Evolutionary conservation across 1,284 basidiomycete genomes (phyloP).

Genomic region (Pseudozyma flocculosa): DNA sequence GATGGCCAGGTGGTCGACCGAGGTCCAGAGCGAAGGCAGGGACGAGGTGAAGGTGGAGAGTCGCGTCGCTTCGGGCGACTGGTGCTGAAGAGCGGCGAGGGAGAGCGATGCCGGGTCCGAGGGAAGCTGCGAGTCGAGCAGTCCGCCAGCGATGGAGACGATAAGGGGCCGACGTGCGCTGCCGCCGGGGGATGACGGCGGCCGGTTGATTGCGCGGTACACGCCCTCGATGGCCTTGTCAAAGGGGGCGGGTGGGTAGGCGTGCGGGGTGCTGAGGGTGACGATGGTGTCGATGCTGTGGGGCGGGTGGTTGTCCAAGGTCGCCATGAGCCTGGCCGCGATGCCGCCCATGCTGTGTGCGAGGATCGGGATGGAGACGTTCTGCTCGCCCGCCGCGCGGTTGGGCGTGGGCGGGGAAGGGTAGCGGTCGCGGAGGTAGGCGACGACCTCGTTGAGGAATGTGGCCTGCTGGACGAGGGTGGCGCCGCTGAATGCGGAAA

Average conservation of each 20-base stretch:
- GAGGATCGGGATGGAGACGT: constrained; percentile 68
- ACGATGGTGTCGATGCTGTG: constrained; percentile 72
- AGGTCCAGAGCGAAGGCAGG: constrained; percentile 86
- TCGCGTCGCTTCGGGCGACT: constrained; percentile 56
- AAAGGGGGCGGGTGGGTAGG: constrained; percentile 81
- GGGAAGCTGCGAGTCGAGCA: constrained; percentile 86
- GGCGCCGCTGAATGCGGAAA: constrained; percentile 89
- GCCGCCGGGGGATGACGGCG: not conserved
- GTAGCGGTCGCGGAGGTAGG: constrained; percentile 77
- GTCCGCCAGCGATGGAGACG: constrained; percentile 85
- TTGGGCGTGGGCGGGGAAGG: constrained; percentile 59
- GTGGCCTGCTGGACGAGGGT: constrained; percentile 80
- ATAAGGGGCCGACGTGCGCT: constrained; percentile 62
- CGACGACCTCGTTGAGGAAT: constrained; percentile 73
- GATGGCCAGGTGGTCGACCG: constrained; percentile 92
- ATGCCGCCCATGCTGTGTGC: constrained; percentile 99
- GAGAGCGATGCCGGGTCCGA: constrained; percentile 84
- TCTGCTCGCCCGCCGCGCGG: constrained; percentile 20
- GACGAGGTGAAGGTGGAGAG: constrained; percentile 71
- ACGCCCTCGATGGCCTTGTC: constrained; percentile 76
- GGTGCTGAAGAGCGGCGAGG: constrained; percentile 27
- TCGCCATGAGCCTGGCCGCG: constrained; percentile 70
- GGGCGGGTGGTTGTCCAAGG: constrained; percentile 63
- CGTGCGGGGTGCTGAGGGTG: constrained; percentile 93
- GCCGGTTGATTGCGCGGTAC: constrained; percentile 63